Conservation (phyloP, 768 basidiomycete genomes). For the Suillus discolor region DNA sequence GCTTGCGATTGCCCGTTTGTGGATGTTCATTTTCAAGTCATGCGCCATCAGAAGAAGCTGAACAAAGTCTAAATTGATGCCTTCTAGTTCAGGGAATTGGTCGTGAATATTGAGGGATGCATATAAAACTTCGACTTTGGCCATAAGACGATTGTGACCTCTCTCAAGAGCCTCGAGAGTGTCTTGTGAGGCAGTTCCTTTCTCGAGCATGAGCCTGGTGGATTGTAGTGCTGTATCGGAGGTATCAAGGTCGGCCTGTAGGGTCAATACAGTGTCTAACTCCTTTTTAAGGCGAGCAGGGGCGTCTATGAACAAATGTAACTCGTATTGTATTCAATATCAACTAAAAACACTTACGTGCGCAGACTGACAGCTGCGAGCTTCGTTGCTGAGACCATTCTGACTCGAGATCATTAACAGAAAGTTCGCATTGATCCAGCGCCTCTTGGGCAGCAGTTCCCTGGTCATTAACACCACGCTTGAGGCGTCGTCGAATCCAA, state of each 20-base stretch:
- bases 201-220: slow-evolving; percentile 13
- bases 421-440: slow-evolving; percentile 21
- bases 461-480: slow-evolving; percentile 20
- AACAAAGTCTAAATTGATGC: slow-evolving; percentile 32
- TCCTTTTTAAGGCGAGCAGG: slow-evolving; percentile 35
- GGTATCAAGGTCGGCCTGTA: slow-evolving; percentile 32
- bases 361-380: slow-evolving; percentile 30
- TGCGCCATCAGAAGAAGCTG: slow-evolving; percentile 34
- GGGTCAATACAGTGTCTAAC: slow-evolving; percentile 31
- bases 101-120: slow-evolving; percentile 36
- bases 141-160: slow-evolving; percentile 22
- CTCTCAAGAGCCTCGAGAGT: slow-evolving; percentile 23
- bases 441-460: slow-evolving; percentile 13
- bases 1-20: slow-evolving; percentile 34
- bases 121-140: slow-evolving; percentile 35
- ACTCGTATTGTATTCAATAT: slow-evolving; percentile 23
- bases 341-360: slow-evolving; percentile 26
- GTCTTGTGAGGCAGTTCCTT: slow-evolving; percentile 1
- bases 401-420: slow-evolving; percentile 19
- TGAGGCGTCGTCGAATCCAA: slow-evolving; percentile 32
- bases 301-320: slow-evolving; percentile 23
- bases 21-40: slow-evolving; percentile 43
- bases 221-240: slow-evolving; percentile 25
- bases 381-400: slow-evolving; percentile 38
- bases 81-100: slow-evolving; percentile 35